A percentile compares a stretch with the other conserved stretches of the same genome.
Evolutionary conservation across 2,329 filamentous ascomycete species (phyloP).

Genomic region (Graphium sp.): DNA sequence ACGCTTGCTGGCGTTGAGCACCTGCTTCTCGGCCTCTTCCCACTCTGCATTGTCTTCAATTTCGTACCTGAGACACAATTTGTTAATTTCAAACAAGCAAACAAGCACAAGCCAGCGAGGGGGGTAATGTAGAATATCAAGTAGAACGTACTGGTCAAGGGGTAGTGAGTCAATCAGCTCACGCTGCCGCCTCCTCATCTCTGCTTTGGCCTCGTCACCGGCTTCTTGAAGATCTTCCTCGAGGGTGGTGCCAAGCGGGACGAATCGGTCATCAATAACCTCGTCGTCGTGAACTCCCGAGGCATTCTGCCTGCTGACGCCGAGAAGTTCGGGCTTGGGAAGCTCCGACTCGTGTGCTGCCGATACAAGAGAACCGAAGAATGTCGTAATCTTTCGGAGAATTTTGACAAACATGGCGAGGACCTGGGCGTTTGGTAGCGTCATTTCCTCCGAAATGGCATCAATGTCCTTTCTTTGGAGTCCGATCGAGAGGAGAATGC

Average conservation of each 20-base stretch:
- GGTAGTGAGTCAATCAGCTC: conserved; percentile 83
- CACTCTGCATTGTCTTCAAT: conserved; percentile 46
- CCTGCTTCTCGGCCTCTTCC: conserved; percentile 60
- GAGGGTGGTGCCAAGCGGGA: conserved; percentile 52
- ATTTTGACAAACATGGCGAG: conserved; percentile 97
- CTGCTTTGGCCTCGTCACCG: conserved; percentile 56
- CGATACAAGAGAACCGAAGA: conserved; percentile 62
- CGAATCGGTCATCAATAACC: conserved; percentile 45
- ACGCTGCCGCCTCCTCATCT: conserved; percentile 63
- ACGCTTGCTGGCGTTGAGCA: conserved; percentile 37
- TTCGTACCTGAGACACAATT: conserved; percentile 35
- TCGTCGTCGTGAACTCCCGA: conserved; percentile 55
- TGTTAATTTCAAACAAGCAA: conserved; percentile 4
- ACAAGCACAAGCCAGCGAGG: neutral
- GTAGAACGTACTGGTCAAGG: conserved; percentile 43
- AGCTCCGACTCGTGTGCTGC: conserved; percentile 54
- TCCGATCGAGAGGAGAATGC: conserved; percentile 78
- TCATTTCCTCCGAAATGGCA: conserved; percentile 61
- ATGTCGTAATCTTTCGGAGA: conserved; percentile 65
- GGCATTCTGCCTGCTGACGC: conserved; percentile 40
- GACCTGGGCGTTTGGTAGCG: conserved; percentile 58
- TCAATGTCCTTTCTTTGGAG: conserved; percentile 82
- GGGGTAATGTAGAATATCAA: neutral
- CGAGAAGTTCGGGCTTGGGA: conserved; percentile 37
- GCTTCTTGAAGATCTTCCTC: conserved; percentile 76